Base-by-base conservation (phyloP, 495 filamentous ascomycete species). In the Darksidea phi region DNA sequence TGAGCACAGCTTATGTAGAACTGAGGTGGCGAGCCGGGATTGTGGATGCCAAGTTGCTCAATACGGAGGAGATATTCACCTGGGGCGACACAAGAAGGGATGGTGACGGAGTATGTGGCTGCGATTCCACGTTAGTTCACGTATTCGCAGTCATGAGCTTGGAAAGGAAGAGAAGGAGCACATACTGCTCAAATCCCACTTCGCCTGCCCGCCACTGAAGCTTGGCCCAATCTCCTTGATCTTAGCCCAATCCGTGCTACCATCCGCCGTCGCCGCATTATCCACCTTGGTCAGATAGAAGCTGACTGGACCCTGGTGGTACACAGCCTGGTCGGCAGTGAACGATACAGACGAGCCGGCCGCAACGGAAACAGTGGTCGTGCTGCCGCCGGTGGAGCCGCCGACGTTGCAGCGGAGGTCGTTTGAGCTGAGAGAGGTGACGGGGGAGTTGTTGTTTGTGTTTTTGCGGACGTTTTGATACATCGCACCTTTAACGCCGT, bases 381-480 rank as follows among this genome's bases (percentile, higher is more conserved):
- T 82, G 64, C 59, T 73, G 32, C 72, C 64, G 15, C 78, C 80
- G 25, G 71, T 73, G 13, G 11, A 32, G 36, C 78, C 81, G 58
- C 80, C 82, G 32, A 79, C 81, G 48, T 86, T 85, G 75, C 82
- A 86, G 1, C 83, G 74, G 56, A 85, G 75, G 45, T 84, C 80
- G 5, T 50, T 36, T 20, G 59, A 57, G 26, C 12, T 28, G 7
- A 47, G 45, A 24, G 51, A 58, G 56, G 77, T 79, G 1, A 85
- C 82, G 10, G 81, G 82, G 28, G 79, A 81, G 72, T 85, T 84
- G 62, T 78, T 71, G 74, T 83, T 84, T 28, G 71, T 76, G 73
- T 83, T 82, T 38, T 72, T 74, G 20, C 82, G 77, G 49, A 85
- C 75, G 67, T 80, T 77, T 62, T 82, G 72, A 64, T 79, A 84